Base-by-base conservation (phyloP, 352 stramenopile species). In the Globisporangium yorkense region DNA sequence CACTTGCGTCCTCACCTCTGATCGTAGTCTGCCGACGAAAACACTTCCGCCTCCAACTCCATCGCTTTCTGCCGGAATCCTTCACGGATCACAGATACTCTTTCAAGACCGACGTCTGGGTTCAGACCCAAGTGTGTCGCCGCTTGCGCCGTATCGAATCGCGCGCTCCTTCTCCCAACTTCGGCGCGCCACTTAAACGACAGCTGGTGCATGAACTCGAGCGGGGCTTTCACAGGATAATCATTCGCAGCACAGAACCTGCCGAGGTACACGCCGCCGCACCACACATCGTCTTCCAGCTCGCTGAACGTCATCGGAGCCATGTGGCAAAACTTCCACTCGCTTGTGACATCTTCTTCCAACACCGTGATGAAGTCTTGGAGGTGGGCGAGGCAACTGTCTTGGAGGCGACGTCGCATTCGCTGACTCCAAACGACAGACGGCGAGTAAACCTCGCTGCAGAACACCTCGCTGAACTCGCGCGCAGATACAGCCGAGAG, bases 361-460 rank as follows among this genome's bases (percentile, higher is more conserved):
- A 98, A 66, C 47, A 79, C 74, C 39, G 86, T 79, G 13, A 92
- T 69, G 74, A 97, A 98, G 65, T 98, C 93, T 46, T 89, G 76
- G n/a, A 98, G 63, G 72, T 99, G 96, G 13, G 91, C 78, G 0
- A 86, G 51, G 39, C 97, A 93, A 71, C 89, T 83, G 12, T 88
- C 74, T 29, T 96, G 84, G 2, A 98, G 63, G 56, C 97, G 81
- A 20, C 80, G 77, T 10, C 92, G 78, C 96, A 98, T 98, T 0
- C 89, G 73, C n/a, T 72, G 60, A 59, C 75, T 97, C 96, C 96
- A 99, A 65, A 98, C 94, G 4, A 98, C 92, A 46, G 96, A 77
- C 20, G 95, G 90, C 1, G 92, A 97, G 50, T 88, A 69, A 20
- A 86, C 76, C 35, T 93, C 75, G 18, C 88, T 81, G 33, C 73